These are phyloP conservation scores for Mariannaea elegans DNA, from an alignment of 2,329 filamentous ascomycete species.

Conservation along the genomic window DNA sequence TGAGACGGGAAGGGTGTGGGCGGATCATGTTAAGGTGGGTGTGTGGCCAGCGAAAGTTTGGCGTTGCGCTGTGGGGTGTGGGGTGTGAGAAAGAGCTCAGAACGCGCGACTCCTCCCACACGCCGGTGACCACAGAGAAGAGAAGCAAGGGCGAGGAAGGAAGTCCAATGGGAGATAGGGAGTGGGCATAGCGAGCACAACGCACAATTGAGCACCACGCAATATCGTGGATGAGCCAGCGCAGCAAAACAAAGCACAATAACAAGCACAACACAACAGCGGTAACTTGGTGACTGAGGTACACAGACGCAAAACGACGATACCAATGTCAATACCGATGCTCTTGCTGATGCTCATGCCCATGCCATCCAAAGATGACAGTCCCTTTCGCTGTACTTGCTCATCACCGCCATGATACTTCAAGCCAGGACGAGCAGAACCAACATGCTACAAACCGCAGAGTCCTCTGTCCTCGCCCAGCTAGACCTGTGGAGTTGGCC, in stretches of 20 bases:
- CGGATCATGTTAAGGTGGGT: constrained; percentile 24
- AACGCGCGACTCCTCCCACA: constrained; percentile 3
- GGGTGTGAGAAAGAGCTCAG: constrained; percentile 14
- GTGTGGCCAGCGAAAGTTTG: constrained; percentile 8
- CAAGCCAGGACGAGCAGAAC: no score
- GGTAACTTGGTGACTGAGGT: constrained; percentile 1
- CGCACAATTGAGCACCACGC: constrained; percentile 25
- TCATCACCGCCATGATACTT: not conserved
- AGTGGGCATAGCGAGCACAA: constrained; percentile 13
- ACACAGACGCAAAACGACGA: constrained; percentile 12
- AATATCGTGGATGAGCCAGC: constrained; percentile 19
- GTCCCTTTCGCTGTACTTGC: not conserved
- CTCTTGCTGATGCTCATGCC: not conserved
- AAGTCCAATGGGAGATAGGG: constrained; percentile 6
- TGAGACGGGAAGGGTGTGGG: constrained; percentile 30
- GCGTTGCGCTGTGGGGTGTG: not conserved
- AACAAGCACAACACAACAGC: constrained; percentile 5
- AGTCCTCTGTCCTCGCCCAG: not conserved
- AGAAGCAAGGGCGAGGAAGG: constrained; percentile 8
- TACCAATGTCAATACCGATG: not conserved
- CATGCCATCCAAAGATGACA: not conserved
- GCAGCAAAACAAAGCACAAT: constrained; percentile 15
- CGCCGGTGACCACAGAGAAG: constrained; percentile 3
- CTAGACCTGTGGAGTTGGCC: constrained; percentile 1
- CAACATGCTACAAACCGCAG: no score